A percentile compares a stretch with the other conserved stretches of the same genome.
Conservation (phyloP, 2,329 filamentous ascomycete species). For the Microdochium paspali region DNA sequence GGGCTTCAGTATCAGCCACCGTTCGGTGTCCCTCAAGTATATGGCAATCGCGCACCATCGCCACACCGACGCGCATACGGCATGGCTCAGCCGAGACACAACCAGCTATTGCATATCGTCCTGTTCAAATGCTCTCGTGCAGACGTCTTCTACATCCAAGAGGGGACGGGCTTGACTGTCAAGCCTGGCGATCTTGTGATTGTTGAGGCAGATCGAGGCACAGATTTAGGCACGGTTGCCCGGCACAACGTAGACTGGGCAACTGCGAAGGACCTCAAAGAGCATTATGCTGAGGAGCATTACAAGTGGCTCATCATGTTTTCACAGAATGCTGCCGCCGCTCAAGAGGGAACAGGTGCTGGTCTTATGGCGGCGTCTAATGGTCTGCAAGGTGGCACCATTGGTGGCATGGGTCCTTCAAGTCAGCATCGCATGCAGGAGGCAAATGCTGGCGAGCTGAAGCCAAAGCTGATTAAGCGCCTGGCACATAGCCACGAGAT, state of each 20-base stretch:
- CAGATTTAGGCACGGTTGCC: conserved; percentile 87
- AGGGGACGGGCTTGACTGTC: conserved; percentile 84
- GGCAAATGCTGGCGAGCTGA: conserved; percentile 64
- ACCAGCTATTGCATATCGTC: conserved; percentile 75
- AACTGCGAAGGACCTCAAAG: conserved; percentile 79
- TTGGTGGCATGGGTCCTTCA: conserved; percentile 70
- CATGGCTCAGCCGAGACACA: conserved; percentile 51
- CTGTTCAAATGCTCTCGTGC: conserved; percentile 94
- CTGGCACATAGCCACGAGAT: conserved; percentile 89
- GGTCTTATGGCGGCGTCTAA: conserved; percentile 56
- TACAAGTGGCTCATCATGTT: conserved; percentile 99
- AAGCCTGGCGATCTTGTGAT: conserved; percentile 92
- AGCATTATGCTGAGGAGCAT: conserved; percentile 88
- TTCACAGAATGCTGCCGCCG: conserved; percentile 63
- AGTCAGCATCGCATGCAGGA: conserved; percentile 67
- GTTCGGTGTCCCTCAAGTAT: conserved; percentile 34
- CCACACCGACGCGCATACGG: conserved; percentile 54
- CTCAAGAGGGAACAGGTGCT: conserved; percentile 49
- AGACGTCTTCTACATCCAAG: conserved; percentile 94
- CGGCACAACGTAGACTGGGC: conserved; percentile 82
- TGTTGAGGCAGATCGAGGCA: conserved; percentile 92
- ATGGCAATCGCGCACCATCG: conserved; percentile 43
- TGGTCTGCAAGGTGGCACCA: conserved; percentile 57
- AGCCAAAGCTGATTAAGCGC: conserved; percentile 94
- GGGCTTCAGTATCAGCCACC: conserved; percentile 34